Evolutionary conservation across 306 rosid species (phyloP).

Genomic region (Casuarina glauca): DNA sequence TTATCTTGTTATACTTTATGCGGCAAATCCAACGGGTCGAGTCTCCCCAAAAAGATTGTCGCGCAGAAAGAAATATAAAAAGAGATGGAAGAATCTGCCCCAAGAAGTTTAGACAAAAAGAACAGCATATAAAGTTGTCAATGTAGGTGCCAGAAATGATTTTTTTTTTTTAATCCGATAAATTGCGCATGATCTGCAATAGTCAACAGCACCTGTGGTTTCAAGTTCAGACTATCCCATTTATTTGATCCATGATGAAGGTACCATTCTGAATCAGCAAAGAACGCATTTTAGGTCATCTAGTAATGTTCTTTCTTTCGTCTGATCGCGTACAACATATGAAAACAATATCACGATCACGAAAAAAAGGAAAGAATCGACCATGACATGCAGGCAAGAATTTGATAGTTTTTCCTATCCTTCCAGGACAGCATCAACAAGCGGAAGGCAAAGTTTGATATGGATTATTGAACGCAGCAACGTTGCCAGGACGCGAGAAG

Average conservation of each 20-base stretch:
- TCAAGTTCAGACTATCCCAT: too few species aligned
- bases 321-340: slow-evolving; percentile 2
- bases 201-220: neutral
- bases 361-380: neutral
- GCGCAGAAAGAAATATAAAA: too few species aligned
- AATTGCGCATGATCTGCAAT: too few species aligned
- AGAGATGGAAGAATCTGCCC: too few species aligned
- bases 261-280: neutral
- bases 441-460: slow-evolving; percentile 36
- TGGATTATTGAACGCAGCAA: slow-evolving; percentile 37
- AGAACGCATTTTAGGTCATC: neutral
- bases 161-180: too few species aligned
- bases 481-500: slow-evolving; percentile 53
- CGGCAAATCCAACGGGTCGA: too few species aligned
- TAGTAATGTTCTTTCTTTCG: neutral
- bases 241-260: neutral
- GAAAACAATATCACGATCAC: neutral
- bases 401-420: neutral
- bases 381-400: neutral
- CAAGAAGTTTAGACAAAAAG: too few species aligned
- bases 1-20: too few species aligned
- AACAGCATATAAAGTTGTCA: too few species aligned
- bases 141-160: too few species aligned
- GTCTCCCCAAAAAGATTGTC: too few species aligned
- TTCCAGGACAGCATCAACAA: neutral